Evolutionary conservation across 2,329 filamentous ascomycete species (phyloP), one percentile per base, ranked within the genome.

Genomic region (Claviceps arundinis): DNA sequence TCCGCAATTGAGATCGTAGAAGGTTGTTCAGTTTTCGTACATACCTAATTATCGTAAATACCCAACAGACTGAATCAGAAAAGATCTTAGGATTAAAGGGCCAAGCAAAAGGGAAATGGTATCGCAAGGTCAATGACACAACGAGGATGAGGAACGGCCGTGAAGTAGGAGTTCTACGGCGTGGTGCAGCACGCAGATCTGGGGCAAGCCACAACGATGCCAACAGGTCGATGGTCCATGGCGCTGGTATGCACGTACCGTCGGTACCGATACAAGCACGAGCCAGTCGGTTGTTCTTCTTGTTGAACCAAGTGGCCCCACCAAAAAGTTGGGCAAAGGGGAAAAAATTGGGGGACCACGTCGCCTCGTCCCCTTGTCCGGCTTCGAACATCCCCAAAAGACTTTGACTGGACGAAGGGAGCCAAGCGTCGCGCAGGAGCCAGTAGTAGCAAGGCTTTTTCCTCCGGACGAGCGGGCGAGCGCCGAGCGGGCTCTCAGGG

Each of bases 281-380:
- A 14, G 16, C 17, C 37, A 34, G 16, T 16, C 19, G n/a, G 43
- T 44, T 53, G 51, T 57, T 52, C 61, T 58, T 62, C 65, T 66
- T 66, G 64, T 67, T 67, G 64, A 67, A 67, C 64, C 50, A 43
- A 58, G 50, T n/a, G 24, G 63, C 57, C 64, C 64, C 64, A 67
- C 64, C 60, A 61, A 57, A 61, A 61, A 61, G 56, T 61, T 58
- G 58, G 59, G 45, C 9, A 24, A 59, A 56, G 64, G 11, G 5
- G 19, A 9, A 38, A 65, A 63, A 62, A 60, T 65, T 63, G 64
- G 64, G 64, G 64, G 62, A 62, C 56, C 56, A 57, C 26, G 38
- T 48, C 40, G 43, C 17, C 30, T 34, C 30, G 30, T 34, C 30
- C 37, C 30, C 30, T 14, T n/a, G n/a, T 46, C 37, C 8, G 37